A percentile compares a stretch with the other conserved stretches of the same genome.
Evolutionary conservation across 331 rosid genomes (phyloP).

Genomic region (Malus hybrid): DNA sequence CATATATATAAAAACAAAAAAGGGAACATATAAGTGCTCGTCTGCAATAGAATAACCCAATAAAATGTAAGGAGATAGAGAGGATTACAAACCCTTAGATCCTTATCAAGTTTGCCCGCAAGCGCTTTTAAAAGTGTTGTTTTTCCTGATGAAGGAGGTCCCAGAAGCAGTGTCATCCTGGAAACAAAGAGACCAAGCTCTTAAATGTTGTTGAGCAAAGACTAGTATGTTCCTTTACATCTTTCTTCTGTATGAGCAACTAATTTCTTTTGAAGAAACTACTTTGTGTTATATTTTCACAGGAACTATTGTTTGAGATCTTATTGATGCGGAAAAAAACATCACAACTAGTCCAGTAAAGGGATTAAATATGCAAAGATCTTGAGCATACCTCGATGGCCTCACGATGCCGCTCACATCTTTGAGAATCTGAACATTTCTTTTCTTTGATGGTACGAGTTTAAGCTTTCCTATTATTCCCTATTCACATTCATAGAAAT

Average conservation of each 20-base stretch:
- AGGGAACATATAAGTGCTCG: background rate
- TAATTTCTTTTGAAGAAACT: no score
- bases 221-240: no score
- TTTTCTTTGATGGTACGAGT: slow-evolving; percentile 39
- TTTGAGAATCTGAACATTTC: slow-evolving; percentile 41
- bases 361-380: background rate
- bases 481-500: slow-evolving; percentile 11
- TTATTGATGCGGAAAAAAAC: background rate
- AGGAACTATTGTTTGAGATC: no score
- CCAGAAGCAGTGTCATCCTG: slow-evolving; percentile 49
- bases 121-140: slow-evolving; percentile 41
- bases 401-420: slow-evolving; percentile 51
- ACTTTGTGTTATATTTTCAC: no score
- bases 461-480: slow-evolving; percentile 30
- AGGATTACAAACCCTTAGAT: slow-evolving; percentile 28
- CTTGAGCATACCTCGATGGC: slow-evolving; percentile 54
- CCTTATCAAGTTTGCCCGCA: slow-evolving; percentile 34
- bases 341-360: background rate
- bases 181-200: background rate
- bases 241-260: background rate
- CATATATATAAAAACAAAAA: background rate
- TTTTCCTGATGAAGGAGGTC: slow-evolving; percentile 55
- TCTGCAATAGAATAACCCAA: background rate
- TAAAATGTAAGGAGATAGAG: background rate
- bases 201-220: no score